These are phyloP conservation scores for Microbotryum intermedium DNA, from an alignment of 1,284 basidiomycete genomes.

Conservation along the genomic window DNA sequence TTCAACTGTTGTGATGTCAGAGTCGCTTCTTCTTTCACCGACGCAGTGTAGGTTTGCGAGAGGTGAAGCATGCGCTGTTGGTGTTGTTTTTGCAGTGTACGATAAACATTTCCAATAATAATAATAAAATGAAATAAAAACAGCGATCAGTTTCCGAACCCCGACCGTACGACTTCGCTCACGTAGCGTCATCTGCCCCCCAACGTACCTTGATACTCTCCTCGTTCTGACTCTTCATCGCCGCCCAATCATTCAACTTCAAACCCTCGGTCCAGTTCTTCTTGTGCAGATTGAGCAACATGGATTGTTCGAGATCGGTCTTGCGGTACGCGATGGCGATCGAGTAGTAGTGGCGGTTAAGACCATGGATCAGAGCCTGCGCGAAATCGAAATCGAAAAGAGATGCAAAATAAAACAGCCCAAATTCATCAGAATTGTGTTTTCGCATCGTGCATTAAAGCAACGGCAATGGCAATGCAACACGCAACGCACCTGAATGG, in stretches of 20 bases:
- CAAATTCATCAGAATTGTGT: too few relatives aligned
- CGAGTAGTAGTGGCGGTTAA: slow-evolving; percentile 94
- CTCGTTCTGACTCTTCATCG: slow-evolving; percentile 77
- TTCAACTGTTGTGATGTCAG: slow-evolving; percentile 81
- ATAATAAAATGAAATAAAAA: too few relatives aligned
- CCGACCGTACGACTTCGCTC: too few relatives aligned
- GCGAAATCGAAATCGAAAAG: neutral
- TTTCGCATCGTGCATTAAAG: too few relatives aligned
- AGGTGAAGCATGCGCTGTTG: slow-evolving; percentile 78
- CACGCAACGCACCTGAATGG: slow-evolving; percentile 60
- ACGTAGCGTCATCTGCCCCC: too few relatives aligned
- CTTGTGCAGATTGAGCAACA: slow-evolving; percentile 96
- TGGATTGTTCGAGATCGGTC: slow-evolving; percentile 93
- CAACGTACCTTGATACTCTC: slow-evolving; percentile 73
- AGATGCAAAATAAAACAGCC: neutral
- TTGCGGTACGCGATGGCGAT: slow-evolving; percentile 95
- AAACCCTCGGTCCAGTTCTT: slow-evolving; percentile 95
- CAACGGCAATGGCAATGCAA: neutral
- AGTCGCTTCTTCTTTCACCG: slow-evolving; percentile 89
- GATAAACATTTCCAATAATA: too few relatives aligned
- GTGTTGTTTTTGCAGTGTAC: too few relatives aligned
- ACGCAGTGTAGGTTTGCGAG: slow-evolving; percentile 88
- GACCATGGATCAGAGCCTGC: slow-evolving; percentile 55
- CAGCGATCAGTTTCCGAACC: too few relatives aligned
- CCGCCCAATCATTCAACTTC: slow-evolving; percentile 76